Evolutionary conservation across 2,329 filamentous ascomycete genomes (phyloP).

Genomic region (Verticillium albo-atrum): DNA sequence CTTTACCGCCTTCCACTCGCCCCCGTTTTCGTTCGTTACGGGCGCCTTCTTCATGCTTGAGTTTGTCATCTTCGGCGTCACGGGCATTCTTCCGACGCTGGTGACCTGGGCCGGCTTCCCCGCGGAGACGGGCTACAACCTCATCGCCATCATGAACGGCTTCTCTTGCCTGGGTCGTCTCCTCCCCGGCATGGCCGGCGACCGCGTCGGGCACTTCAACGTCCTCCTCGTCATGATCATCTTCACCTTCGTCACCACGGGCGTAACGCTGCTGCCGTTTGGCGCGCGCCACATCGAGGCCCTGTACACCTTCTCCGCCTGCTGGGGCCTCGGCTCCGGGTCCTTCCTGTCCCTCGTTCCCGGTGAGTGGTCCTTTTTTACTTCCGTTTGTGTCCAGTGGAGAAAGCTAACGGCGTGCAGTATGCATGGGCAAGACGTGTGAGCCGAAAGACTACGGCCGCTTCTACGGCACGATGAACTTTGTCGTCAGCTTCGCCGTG

Average conservation of each 20-base stretch:
- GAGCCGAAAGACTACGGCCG: constrained; percentile 37
- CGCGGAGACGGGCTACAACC: constrained; percentile 33
- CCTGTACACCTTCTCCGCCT: constrained; percentile 36
- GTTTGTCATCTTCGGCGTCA: constrained; percentile 41
- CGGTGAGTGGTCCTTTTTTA: constrained; percentile 9
- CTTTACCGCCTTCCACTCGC: constrained; percentile 32
- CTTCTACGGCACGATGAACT: constrained; percentile 34
- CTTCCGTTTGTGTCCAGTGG: background rate
- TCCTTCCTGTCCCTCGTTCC: constrained; percentile 39
- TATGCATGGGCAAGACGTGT: constrained; percentile 42
- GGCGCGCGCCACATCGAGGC: constrained; percentile 30
- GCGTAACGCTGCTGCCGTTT: constrained; percentile 38
- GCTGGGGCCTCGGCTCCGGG: constrained; percentile 44
- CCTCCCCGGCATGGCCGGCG: constrained; percentile 36
- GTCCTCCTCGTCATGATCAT: constrained; percentile 24
- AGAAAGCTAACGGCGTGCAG: constrained; percentile 11
- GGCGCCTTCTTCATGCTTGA: constrained; percentile 40
- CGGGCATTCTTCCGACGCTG: constrained; percentile 41
- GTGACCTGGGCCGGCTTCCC: constrained; percentile 28
- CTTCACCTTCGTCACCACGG: constrained; percentile 27
- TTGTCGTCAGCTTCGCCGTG: constrained; percentile 38
- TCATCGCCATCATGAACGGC: constrained; percentile 39
- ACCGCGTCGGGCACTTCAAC: constrained; percentile 40
- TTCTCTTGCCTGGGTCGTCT: constrained; percentile 37
- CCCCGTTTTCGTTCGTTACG: constrained; percentile 35